Percentiles rank a stretch among this genome's conserved stretches.
Evolutionary conservation across 208 protist species (phyloP).

Genomic region (Trypanosoma cruzi): DNA sequence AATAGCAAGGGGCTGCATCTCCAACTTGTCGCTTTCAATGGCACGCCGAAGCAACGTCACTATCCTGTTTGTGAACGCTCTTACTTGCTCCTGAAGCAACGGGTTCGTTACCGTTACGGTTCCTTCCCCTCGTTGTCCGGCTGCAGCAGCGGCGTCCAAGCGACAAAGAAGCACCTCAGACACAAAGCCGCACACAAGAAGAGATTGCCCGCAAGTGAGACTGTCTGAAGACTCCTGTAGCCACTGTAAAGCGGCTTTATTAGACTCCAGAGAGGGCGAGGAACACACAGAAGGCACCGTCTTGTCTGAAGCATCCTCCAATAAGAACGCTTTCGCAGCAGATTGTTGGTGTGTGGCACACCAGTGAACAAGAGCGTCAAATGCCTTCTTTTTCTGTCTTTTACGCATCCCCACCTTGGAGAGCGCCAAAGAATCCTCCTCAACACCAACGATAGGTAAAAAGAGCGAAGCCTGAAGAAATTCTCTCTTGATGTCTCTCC

Average conservation of each 20-base stretch:
- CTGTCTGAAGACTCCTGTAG: slow-evolving; percentile 33
- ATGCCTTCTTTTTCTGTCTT: slow-evolving; percentile 52
- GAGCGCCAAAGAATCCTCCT: not conserved
- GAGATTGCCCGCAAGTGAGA: slow-evolving; percentile 75
- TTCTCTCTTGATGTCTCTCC: not conserved
- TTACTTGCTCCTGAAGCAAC: slow-evolving; percentile 1
- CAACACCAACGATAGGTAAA: not conserved
- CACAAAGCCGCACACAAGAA: slow-evolving; percentile 73
- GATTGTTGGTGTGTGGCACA: slow-evolving; percentile 63
- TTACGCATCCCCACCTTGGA: slow-evolving; percentile 5
- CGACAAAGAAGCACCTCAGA: slow-evolving; percentile 57
- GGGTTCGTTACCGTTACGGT: not conserved
- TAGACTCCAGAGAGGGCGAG: slow-evolving; percentile 19
- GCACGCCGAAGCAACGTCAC: slow-evolving; percentile 20
- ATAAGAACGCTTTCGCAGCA: not conserved
- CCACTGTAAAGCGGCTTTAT: slow-evolving; percentile 61
- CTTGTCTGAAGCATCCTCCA: not conserved
- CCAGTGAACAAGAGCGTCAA: slow-evolving; percentile 67
- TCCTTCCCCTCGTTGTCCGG: not conserved
- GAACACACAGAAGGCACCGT: not conserved
- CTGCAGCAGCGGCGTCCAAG: not conserved
- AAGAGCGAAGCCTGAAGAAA: slow-evolving; percentile 5
- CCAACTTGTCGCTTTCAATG: slow-evolving; percentile 55
- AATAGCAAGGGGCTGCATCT: slow-evolving; percentile 63
- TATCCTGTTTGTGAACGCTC: slow-evolving; percentile 19